phyloP scores from a whole-genome alignment of 2,329 filamentous ascomycete genomes.

The Alternaria conjuncta region DNA sequence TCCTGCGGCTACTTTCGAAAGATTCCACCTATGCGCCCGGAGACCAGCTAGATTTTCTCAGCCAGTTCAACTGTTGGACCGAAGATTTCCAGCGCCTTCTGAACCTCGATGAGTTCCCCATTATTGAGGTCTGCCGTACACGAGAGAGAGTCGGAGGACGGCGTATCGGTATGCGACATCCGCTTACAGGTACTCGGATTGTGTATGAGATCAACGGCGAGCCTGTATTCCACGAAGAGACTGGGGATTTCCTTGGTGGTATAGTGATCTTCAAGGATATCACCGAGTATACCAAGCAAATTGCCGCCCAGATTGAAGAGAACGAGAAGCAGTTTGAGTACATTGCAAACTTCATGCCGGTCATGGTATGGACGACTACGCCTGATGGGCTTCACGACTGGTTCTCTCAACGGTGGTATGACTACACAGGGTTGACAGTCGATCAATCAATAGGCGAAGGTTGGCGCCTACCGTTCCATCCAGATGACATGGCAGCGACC shows the following conservation, averaged over 20 bases:
- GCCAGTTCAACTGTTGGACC: conserved; percentile 67
- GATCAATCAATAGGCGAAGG: conserved; percentile 68
- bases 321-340: conserved; percentile 77
- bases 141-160: conserved; percentile 65
- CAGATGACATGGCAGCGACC: conserved; percentile 69
- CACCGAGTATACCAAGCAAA: conserved; percentile 71
- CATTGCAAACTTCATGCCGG: conserved; percentile 70
- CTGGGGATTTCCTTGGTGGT: conserved; percentile 75
- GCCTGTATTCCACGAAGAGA: conserved; percentile 68
- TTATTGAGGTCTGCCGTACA: conserved; percentile 68
- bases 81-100: conserved; percentile 69
- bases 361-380: conserved; percentile 73
- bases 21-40: conserved; percentile 45
- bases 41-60: conserved; percentile 60
- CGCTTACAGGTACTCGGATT: conserved; percentile 58
- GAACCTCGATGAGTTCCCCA: conserved; percentile 67
- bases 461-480: conserved; percentile 71
- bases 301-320: conserved; percentile 71
- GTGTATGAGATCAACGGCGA: conserved; percentile 73
- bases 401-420: conserved; percentile 78
- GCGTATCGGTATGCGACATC: conserved; percentile 67
- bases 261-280: conserved; percentile 76
- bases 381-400: conserved; percentile 73
- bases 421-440: conserved; percentile 71
- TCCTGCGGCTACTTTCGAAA: conserved; percentile 51